Conservation (phyloP, 1,284 basidiomycete species). For the Ceratobasidium papillatum region DNA sequence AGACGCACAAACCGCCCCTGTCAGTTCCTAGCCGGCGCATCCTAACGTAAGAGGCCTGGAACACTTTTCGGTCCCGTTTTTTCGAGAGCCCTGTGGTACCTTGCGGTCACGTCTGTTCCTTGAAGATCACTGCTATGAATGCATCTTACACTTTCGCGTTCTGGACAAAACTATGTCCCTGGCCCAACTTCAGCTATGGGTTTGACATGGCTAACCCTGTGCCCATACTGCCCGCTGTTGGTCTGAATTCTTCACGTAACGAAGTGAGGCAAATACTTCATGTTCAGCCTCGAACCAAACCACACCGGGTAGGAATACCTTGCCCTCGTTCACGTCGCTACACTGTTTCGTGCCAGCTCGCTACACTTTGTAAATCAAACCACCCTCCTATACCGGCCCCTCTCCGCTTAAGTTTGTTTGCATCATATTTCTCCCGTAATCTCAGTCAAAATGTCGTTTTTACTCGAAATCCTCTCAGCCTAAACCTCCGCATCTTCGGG, state of each 20-base stretch:
- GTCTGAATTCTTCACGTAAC: neutral
- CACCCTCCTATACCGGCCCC: neutral
- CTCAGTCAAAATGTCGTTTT: neutral
- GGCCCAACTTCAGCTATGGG: neutral
- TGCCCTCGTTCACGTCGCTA: neutral
- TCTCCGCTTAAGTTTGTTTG: neutral
- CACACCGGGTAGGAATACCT: neutral
- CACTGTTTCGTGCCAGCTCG: neutral
- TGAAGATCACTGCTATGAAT: neutral
- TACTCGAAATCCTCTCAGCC: neutral
- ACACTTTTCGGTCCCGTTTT: neutral
- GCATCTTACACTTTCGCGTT: neutral
- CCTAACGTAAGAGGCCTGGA: neutral
- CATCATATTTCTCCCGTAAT: neutral
- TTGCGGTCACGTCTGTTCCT: neutral
- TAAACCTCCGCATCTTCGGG: neutral
- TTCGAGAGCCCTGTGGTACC: neutral
- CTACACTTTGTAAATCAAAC: neutral
- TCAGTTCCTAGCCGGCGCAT: neutral
- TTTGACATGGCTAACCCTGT: neutral
- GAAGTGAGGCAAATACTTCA: neutral
- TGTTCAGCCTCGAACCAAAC: neutral
- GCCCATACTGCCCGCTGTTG: neutral
- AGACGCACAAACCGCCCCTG: neutral
- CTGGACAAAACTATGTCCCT: neutral